Evolutionary conservation across 371 early-diverging fungal genomes (phyloP).

Genomic region (Apophysomyces sp.): DNA sequence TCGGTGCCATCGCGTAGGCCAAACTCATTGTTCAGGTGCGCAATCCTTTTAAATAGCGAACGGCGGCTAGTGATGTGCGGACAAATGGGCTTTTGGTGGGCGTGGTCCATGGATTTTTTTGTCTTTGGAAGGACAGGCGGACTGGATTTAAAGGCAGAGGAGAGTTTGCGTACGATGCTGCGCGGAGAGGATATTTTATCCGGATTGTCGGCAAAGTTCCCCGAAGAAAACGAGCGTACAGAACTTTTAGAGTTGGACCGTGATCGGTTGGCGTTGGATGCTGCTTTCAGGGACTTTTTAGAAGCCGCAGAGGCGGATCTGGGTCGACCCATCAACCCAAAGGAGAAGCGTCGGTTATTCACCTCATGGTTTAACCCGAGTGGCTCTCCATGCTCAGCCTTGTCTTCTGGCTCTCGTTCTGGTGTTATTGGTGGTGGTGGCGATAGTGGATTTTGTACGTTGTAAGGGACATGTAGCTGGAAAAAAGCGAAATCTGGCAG

Average conservation of each 20-base stretch:
- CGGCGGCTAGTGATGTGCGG: conserved; percentile 60
- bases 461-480: conserved; percentile 61
- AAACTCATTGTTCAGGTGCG: conserved; percentile 62
- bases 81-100: conserved; percentile 43
- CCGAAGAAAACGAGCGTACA: conserved; percentile 38
- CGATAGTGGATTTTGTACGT: conserved; percentile 53
- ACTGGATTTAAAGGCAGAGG: conserved; percentile 32
- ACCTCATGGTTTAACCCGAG: background rate
- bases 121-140: conserved; percentile 10
- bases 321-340: conserved; percentile 42
- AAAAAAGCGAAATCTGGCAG: conserved; percentile 84
- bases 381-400: conserved; percentile 1
- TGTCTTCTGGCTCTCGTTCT: conserved; percentile 8
- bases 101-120: background rate
- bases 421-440: conserved; percentile 12
- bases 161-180: conserved; percentile 46
- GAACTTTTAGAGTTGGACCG: conserved; percentile 48
- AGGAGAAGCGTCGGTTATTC: conserved; percentile 31
- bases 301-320: conserved; percentile 45
- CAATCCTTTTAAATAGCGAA: conserved; percentile 65
- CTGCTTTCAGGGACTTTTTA: conserved; percentile 28
- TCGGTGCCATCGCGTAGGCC: conserved; percentile 42
- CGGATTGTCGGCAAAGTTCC: conserved; percentile 14
- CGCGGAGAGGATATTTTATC: conserved; percentile 36
- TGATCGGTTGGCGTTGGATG: conserved; percentile 16